These are phyloP conservation scores for Boletus subparvulus DNA, from an alignment of 768 basidiomycete genomes.

Conservation along the genomic window DNA sequence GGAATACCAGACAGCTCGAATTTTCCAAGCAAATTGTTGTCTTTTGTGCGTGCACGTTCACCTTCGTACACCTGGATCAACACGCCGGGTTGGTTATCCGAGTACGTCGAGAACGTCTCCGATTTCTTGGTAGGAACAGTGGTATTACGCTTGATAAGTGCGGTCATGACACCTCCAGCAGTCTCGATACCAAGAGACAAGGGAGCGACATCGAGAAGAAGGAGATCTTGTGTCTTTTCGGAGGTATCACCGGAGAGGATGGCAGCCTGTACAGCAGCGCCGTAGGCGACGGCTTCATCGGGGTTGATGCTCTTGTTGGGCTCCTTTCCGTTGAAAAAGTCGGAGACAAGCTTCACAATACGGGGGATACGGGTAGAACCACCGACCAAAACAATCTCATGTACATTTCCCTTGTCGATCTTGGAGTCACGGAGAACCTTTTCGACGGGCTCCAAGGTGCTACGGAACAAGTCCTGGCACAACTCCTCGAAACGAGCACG, in stretches of 20 bases:
- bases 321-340: constrained; percentile 99
- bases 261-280: constrained; percentile 97
- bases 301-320: constrained; percentile 99
- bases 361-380: constrained; percentile 98
- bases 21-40: constrained; percentile 98
- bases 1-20: constrained; percentile 97
- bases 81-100: constrained; percentile 98
- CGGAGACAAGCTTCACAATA: constrained; percentile 95
- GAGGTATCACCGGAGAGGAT: constrained; percentile 98
- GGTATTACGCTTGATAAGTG: constrained; percentile 98
- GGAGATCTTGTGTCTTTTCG: constrained; percentile 94
- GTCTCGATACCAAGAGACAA: constrained; percentile 96
- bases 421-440: constrained; percentile 97
- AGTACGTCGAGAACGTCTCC: constrained; percentile 97
- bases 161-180: constrained; percentile 98
- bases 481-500: constrained; percentile 98
- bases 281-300: constrained; percentile 97
- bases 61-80: constrained; percentile 98
- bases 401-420: constrained; percentile 93
- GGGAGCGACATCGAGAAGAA: constrained; percentile 92
- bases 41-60: constrained; percentile 97
- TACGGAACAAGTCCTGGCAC: constrained; percentile 92
- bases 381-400: constrained; percentile 97
- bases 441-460: constrained; percentile 93
- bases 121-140: constrained; percentile 99